Evolutionary conservation across 208 protist genomes (phyloP).

Genomic region (Trypanosoma lewisi): DNA sequence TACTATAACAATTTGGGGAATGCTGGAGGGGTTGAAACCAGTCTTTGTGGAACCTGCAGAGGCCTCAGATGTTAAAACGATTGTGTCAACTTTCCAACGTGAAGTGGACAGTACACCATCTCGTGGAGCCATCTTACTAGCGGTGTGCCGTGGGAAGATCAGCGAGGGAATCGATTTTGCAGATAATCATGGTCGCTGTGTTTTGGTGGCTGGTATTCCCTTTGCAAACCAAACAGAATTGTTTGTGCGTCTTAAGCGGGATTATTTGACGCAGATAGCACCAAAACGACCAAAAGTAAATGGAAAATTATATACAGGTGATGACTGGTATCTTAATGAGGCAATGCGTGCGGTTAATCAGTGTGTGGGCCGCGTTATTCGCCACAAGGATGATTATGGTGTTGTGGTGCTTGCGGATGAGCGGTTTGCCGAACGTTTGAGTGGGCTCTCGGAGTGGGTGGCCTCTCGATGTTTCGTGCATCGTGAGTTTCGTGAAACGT

Average conservation of each 20-base stretch:
- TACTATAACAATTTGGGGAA: constrained; percentile 68
- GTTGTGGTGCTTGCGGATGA: constrained; percentile 95
- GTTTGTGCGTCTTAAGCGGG: constrained; percentile 82
- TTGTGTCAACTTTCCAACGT: constrained; percentile 71
- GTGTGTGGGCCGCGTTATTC: constrained; percentile 96
- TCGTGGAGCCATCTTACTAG: constrained; percentile 92
- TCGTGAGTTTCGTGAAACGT: constrained; percentile 66
- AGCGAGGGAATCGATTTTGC: constrained; percentile 98
- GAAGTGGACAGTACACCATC: constrained; percentile 48
- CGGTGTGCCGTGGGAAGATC: constrained; percentile 96
- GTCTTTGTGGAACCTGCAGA: constrained; percentile 85
- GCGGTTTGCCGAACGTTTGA: constrained; percentile 63
- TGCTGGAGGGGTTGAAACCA: constrained; percentile 73
- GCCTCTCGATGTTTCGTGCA: constrained; percentile 35
- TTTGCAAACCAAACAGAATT: constrained; percentile 91
- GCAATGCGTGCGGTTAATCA: constrained; percentile 97
- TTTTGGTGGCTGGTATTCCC: constrained; percentile 94
- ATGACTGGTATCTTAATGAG: constrained; percentile 94
- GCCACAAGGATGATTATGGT: constrained; percentile 96
- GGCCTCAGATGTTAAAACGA: constrained; percentile 42
- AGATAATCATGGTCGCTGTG: constrained; percentile 93
- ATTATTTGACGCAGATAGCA: constrained; percentile 72
- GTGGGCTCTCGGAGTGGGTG: constrained; percentile 72
- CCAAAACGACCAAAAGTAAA: constrained; percentile 58
- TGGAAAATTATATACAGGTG: constrained; percentile 82